phyloP scores from a whole-genome alignment of 2,329 filamentous ascomycete genomes.

The Xylariaceae sp. region DNA sequence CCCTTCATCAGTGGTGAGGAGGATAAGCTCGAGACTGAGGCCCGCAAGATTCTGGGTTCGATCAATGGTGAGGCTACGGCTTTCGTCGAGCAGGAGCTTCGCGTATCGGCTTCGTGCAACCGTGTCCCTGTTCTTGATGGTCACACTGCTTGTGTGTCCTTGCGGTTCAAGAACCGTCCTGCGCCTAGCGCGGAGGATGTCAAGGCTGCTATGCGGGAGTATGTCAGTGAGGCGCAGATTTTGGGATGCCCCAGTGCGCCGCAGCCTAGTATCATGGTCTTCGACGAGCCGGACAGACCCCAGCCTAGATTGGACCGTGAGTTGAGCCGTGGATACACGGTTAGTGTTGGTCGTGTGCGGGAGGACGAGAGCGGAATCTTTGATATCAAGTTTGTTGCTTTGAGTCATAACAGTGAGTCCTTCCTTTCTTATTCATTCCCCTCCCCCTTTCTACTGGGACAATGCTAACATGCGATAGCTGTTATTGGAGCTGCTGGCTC shows the following conservation, averaged over 20 bases:
- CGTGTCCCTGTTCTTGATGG: constrained; percentile 93
- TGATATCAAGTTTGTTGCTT: constrained; percentile 88
- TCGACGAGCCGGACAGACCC: constrained; percentile 83
- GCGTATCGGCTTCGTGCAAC: constrained; percentile 83
- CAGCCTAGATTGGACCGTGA: constrained; percentile 89
- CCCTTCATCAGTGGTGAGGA: constrained; percentile 92
- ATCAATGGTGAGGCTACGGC: constrained; percentile 67
- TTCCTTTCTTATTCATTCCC: background rate
- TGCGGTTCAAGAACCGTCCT: constrained; percentile 72
- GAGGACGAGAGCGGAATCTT: constrained; percentile 86
- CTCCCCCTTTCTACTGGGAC: background rate
- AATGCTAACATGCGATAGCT: constrained; percentile 39
- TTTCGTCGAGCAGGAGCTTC: constrained; percentile 71
- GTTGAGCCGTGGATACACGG: constrained; percentile 77
- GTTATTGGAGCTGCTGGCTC: constrained; percentile 95
- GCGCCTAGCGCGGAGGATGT: constrained; percentile 71
- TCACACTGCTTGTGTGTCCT: constrained; percentile 88
- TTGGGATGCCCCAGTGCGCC: constrained; percentile 87
- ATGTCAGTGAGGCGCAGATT: constrained; percentile 74
- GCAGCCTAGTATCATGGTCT: constrained; percentile 72
- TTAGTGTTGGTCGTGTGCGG: constrained; percentile 81
- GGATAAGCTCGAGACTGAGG: constrained; percentile 92
- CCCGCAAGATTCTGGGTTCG: constrained; percentile 83
- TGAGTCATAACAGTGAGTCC: constrained; percentile 70
- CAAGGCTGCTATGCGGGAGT: constrained; percentile 71